Evolutionary conservation across 345 rosid species (phyloP).

Genomic region (Geranium rotundifolium): DNA sequence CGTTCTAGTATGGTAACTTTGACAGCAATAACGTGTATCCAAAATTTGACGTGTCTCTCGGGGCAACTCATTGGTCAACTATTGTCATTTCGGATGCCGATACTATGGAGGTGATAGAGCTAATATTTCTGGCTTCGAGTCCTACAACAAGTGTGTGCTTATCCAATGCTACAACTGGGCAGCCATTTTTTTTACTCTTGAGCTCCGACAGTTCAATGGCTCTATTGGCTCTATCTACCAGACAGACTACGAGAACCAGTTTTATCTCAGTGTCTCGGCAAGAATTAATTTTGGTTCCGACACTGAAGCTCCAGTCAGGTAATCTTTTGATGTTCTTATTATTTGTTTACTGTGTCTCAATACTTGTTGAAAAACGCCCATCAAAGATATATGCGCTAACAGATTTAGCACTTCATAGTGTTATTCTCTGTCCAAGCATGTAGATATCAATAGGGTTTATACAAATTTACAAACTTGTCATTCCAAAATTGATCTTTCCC

Average conservation of each 20-base stretch:
- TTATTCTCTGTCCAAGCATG: background rate
- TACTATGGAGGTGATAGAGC: slow-evolving; percentile 57
- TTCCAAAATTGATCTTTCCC: too few relatives aligned
- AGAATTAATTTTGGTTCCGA: slow-evolving; percentile 94
- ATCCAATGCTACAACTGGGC: slow-evolving; percentile 94
- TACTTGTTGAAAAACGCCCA: background rate
- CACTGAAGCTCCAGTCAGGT: slow-evolving; percentile 76
- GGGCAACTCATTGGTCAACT: slow-evolving; percentile 86
- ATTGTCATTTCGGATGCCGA: slow-evolving; percentile 71
- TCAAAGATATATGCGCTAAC: background rate
- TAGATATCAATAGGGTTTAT: background rate
- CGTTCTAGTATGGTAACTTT: slow-evolving; percentile 87
- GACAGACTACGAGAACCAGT: slow-evolving; percentile 50
- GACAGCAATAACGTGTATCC: slow-evolving; percentile 88
- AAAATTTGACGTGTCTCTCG: slow-evolving; percentile 79
- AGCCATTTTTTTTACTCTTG: slow-evolving; percentile 96
- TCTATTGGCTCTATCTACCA: slow-evolving; percentile 63
- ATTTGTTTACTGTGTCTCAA: slow-evolving; percentile 7
- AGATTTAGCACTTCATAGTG: background rate
- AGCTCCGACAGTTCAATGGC: slow-evolving; percentile 91
- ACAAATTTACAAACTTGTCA: background rate
- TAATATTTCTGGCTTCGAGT: slow-evolving; percentile 72
- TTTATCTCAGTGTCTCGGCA: slow-evolving; percentile 69
- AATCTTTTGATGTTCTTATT: slow-evolving; percentile 14
- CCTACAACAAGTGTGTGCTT: slow-evolving; percentile 68